These are phyloP conservation scores for Rachicladosporium sp. DNA, from an alignment of 2,329 filamentous ascomycete species.

Conservation along the genomic window DNA sequence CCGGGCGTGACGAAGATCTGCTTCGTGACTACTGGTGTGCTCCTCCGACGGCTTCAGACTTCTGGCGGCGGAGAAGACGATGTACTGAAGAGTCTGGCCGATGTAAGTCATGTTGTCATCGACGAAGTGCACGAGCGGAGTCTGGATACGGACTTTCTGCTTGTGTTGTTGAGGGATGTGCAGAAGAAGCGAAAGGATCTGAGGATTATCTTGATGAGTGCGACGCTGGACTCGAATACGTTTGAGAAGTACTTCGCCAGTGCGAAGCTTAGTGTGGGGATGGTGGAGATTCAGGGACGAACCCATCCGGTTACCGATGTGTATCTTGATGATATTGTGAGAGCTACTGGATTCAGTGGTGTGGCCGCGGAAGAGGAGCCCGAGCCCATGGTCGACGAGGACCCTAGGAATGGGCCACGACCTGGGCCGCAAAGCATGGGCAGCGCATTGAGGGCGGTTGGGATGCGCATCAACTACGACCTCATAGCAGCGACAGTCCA, in stretches of 20 bases:
- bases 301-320: conserved; percentile 84
- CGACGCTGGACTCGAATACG: conserved; percentile 76
- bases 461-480: conserved; percentile 83
- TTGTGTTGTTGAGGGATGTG: conserved; percentile 77
- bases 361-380: conserved; percentile 34
- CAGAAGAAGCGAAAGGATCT: conserved; percentile 62
- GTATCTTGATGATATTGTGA: conserved; percentile 79
- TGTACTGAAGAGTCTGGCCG: conserved; percentile 66
- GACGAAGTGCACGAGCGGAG: conserved; percentile 95
- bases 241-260: conserved; percentile 71
- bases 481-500: conserved; percentile 69
- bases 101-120: conserved; percentile 88
- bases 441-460: conserved; percentile 31
- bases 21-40: conserved; percentile 89
- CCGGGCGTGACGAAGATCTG: conserved; percentile 70
- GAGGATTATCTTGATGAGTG: conserved; percentile 90
- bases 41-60: conserved; percentile 81
- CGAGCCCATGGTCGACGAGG: conserved; percentile 28
- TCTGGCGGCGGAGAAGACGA: conserved; percentile 71
- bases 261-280: conserved; percentile 44
- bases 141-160: conserved; percentile 84
- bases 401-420: conserved; percentile 12
- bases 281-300: conserved; percentile 75
- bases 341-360: conserved; percentile 57
- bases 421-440: conserved; percentile 21